Evolutionary conservation across 768 basidiomycete species (phyloP).

Genomic region (Tricholoma terreum): DNA sequence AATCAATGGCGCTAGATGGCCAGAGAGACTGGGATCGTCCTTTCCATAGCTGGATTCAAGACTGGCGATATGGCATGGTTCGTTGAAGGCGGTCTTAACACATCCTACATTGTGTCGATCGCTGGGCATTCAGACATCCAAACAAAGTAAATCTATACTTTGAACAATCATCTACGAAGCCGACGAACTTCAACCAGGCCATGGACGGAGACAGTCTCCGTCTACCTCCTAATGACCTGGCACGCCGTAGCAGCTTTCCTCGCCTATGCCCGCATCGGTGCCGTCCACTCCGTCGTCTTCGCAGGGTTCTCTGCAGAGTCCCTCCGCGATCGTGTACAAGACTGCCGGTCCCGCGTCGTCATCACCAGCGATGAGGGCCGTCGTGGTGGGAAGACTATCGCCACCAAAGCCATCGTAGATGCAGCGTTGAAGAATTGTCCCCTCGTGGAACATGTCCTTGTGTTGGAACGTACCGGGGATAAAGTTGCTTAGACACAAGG

Average conservation of each 20-base stretch:
- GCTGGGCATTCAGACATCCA: conserved; percentile 90
- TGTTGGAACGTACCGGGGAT: conserved; percentile 84
- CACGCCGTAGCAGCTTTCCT: conserved; percentile 96
- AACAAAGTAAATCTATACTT: conserved; percentile 53
- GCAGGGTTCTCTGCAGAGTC: conserved; percentile 96
- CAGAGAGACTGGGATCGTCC: conserved; percentile 83
- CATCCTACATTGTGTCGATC: conserved; percentile 95
- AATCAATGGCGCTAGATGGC: conserved; percentile 50
- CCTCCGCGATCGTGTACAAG: conserved; percentile 86
- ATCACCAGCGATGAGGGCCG: conserved; percentile 95
- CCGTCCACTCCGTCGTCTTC: conserved; percentile 95
- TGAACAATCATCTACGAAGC: conserved; percentile 99
- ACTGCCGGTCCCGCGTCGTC: conserved; percentile 87
- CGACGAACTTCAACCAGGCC: conserved; percentile 87
- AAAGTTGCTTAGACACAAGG: conserved; percentile 78
- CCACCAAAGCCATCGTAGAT: conserved; percentile 92
- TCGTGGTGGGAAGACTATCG: conserved; percentile 92
- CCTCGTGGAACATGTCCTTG: conserved; percentile 84
- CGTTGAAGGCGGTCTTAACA: conserved; percentile 91
- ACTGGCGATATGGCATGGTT: conserved; percentile 94
- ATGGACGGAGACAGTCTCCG: conserved; percentile 86
- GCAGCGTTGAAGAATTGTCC: conserved; percentile 85
- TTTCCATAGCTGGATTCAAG: conserved; percentile 81
- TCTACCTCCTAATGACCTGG: conserved; percentile 94
- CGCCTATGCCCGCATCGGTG: conserved; percentile 95